phyloP scores from a whole-genome alignment of 192 early-diverging fungal genomes.

The Haplosporangium gracile region DNA sequence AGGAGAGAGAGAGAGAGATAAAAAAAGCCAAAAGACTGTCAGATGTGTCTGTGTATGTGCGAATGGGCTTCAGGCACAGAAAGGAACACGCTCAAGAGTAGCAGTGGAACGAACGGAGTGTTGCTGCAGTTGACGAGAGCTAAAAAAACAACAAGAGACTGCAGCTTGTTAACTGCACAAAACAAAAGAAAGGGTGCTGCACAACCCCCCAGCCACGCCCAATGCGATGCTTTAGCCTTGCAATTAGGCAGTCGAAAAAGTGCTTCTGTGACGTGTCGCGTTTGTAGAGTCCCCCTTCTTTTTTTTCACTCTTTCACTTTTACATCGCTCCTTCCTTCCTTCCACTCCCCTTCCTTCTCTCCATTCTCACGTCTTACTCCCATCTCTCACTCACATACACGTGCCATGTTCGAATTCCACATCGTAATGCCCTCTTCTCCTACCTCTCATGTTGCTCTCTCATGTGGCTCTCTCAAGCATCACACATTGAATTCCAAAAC shows the following conservation, averaged over 20 bases:
- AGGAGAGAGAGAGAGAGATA: slow-evolving; percentile 10
- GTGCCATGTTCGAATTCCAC: slow-evolving; percentile 47
- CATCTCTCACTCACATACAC: neutral
- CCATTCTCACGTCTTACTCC: neutral
- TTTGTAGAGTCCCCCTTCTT: neutral
- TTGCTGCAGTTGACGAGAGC: neutral
- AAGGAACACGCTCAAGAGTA: neutral
- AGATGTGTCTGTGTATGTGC: neutral
- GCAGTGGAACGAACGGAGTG: neutral
- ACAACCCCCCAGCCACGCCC: neutral
- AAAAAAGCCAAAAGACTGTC: neutral
- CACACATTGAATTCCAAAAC: neutral
- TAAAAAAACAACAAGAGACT: slow-evolving; percentile 1
- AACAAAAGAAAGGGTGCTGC: too few relatives aligned
- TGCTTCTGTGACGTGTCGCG: slow-evolving; percentile 11
- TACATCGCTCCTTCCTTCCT: neutral
- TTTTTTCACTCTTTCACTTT: neutral
- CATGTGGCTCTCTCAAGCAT: neutral
- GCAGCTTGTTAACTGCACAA: too few relatives aligned
- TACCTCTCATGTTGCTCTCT: neutral
- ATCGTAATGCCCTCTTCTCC: slow-evolving; percentile 20
- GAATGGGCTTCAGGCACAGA: neutral
- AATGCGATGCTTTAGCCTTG: neutral
- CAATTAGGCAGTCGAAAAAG: too few relatives aligned
- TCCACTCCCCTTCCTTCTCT: neutral